Conservation (phyloP, 208 protist genomes). For the Willaertia magna region DNA sequence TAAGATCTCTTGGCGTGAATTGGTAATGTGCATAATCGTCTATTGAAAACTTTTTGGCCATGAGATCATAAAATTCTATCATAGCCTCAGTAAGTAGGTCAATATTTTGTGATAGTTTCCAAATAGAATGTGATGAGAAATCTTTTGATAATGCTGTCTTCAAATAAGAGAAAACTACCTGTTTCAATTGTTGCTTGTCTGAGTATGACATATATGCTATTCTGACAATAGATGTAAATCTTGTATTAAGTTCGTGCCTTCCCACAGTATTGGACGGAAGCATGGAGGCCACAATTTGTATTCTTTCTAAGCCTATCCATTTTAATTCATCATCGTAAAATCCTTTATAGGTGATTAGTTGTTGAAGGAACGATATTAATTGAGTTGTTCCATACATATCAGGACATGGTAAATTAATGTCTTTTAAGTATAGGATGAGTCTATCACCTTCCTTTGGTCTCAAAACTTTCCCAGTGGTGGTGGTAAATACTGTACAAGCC, state of each 20-base stretch:
- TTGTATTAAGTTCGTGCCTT: slow-evolving; percentile 70
- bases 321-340: slow-evolving; percentile 88
- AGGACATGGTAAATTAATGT: slow-evolving; percentile 90
- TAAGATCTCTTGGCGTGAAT: slow-evolving; percentile 91
- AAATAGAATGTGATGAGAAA: background rate
- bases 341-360: slow-evolving; percentile 85
- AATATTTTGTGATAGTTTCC: background rate
- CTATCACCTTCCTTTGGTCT: slow-evolving; percentile 82
- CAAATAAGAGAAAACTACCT: slow-evolving; percentile 33
- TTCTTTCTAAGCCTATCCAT: slow-evolving; percentile 81
- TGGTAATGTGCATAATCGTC: slow-evolving; percentile 90
- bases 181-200: slow-evolving; percentile 67
- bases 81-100: slow-evolving; percentile 74
- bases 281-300: slow-evolving; percentile 90
- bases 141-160: background rate
- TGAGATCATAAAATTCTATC: slow-evolving; percentile 77
- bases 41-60: slow-evolving; percentile 68
- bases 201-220: slow-evolving; percentile 82
- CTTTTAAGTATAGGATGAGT: slow-evolving; percentile 85
- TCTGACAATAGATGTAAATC: slow-evolving; percentile 87
- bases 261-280: slow-evolving; percentile 84
- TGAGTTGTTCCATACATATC: slow-evolving; percentile 93
- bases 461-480: slow-evolving; percentile 77
- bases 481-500: slow-evolving; percentile 71
- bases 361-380: slow-evolving; percentile 88